Evolutionary conservation across 768 basidiomycete species (phyloP).

Genomic region (Suillus plorans): DNA sequence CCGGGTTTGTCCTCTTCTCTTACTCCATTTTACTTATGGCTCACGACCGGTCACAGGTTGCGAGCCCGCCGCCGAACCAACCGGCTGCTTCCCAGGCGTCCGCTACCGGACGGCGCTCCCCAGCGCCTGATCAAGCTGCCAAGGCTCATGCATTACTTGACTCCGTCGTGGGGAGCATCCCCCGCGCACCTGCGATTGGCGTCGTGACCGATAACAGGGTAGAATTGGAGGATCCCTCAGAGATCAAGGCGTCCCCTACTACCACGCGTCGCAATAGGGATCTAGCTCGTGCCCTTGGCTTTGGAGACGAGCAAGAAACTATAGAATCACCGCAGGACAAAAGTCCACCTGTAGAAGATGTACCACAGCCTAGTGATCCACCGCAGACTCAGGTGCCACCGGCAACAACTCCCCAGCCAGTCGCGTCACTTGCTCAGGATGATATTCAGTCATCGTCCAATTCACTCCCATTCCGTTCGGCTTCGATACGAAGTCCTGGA

Average conservation of each 20-base stretch:
- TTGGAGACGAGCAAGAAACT: slow-evolving; percentile 47
- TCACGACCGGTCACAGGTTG: slow-evolving; percentile 39
- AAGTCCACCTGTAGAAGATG: slow-evolving; percentile 12
- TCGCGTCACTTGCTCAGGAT: slow-evolving; percentile 22
- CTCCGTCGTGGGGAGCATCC: slow-evolving; percentile 58
- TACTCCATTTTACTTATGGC: slow-evolving; percentile 1
- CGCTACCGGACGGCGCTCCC: slow-evolving; percentile 27
- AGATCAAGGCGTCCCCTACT: slow-evolving; percentile 38
- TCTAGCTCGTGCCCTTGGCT: slow-evolving; percentile 69
- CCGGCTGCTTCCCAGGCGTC: slow-evolving; percentile 35
- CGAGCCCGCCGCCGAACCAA: slow-evolving; percentile 55
- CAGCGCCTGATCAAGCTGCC: slow-evolving; percentile 47
- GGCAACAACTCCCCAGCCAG: slow-evolving; percentile 33
- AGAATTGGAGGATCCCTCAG: slow-evolving; percentile 28
- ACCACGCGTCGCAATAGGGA: slow-evolving; percentile 67
- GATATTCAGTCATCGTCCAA: slow-evolving; percentile 6
- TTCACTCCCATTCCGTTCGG: slow-evolving; percentile 28
- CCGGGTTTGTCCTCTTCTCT: slow-evolving; percentile 29
- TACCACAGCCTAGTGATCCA: slow-evolving; percentile 14
- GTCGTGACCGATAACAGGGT: slow-evolving; percentile 25
- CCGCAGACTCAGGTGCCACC: slow-evolving; percentile 25
- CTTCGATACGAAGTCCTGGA: slow-evolving; percentile 38
- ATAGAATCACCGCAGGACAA: slow-evolving; percentile 13
- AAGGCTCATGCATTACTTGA: slow-evolving; percentile 69
- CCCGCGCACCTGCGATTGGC: slow-evolving; percentile 30